A percentile compares a stretch with the other conserved stretches of the same genome.
Conservation (phyloP, 495 filamentous ascomycete species). For the Penicillium odoratum region DNA sequence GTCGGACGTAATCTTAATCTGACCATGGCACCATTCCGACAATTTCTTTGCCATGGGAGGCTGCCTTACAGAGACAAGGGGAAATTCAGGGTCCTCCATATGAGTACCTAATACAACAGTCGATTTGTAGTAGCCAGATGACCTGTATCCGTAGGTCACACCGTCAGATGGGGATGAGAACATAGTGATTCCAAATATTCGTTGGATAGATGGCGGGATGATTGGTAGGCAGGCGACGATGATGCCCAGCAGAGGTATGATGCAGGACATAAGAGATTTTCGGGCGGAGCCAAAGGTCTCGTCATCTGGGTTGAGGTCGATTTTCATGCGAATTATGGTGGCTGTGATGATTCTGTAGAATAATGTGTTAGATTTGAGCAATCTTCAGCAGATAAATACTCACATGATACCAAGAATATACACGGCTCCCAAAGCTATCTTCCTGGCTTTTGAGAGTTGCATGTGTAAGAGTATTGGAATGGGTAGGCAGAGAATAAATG, state of each 20-base stretch:
- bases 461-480: slow-evolving; percentile 10
- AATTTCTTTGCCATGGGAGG: slow-evolving; percentile 23
- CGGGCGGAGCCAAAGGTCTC: slow-evolving; percentile 15
- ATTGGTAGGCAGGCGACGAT: slow-evolving; percentile 23
- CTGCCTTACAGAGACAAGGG: slow-evolving; percentile 21
- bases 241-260: slow-evolving; percentile 18
- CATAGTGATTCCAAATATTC: slow-evolving; percentile 2
- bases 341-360: slow-evolving; percentile 16
- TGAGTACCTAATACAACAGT: slow-evolving; percentile 9
- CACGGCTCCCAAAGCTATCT: slow-evolving; percentile 7
- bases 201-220: slow-evolving; percentile 9
- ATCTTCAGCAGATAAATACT: background rate
- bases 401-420: slow-evolving; percentile 18
- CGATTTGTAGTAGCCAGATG: slow-evolving; percentile 19
- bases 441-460: slow-evolving; percentile 10
- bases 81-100: slow-evolving; percentile 23
- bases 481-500: slow-evolving; percentile 17
- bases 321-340: slow-evolving; percentile 18
- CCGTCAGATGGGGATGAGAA: slow-evolving; percentile 9
- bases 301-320: slow-evolving; percentile 12
- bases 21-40: slow-evolving; percentile 20
- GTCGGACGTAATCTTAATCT: slow-evolving; percentile 30
- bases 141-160: background rate
- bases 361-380: background rate
- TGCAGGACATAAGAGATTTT: slow-evolving; percentile 20